A percentile compares a stretch with the other conserved stretches of the same genome.
These are phyloP conservation scores for Cyberlindnera samutprakarnensis DNA, from an alignment of 805 yeast species.

Conservation along the genomic window DNA sequence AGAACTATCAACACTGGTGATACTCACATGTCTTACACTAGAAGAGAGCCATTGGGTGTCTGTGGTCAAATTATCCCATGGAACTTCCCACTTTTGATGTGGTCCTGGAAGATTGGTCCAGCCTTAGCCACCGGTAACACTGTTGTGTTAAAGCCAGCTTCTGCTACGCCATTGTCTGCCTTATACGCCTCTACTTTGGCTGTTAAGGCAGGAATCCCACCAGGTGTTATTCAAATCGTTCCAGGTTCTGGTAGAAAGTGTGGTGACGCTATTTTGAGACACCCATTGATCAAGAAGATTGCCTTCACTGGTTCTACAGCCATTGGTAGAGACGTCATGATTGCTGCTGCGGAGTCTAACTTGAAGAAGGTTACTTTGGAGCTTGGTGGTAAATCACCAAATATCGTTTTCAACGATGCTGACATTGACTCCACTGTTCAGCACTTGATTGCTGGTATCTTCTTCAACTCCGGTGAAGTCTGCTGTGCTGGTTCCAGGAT, in stretches of 20 bases:
- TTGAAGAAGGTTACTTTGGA: constrained; percentile 62
- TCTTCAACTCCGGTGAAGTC: constrained; percentile 65
- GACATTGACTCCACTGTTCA: constrained; percentile 39
- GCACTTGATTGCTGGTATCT: constrained; percentile 48
- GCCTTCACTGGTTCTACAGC: constrained; percentile 67
- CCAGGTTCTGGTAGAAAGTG: constrained; percentile 56
- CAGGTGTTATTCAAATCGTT: constrained; percentile 55
- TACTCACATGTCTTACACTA: constrained; percentile 44
- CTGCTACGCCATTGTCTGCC: constrained; percentile 61
- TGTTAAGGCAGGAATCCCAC: constrained; percentile 54
- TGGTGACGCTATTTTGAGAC: constrained; percentile 52
- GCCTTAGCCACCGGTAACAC: constrained; percentile 64
- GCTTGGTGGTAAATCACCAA: constrained; percentile 66
- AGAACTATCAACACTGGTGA: constrained; percentile 41
- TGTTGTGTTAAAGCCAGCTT: constrained; percentile 56
- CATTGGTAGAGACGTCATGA: constrained; percentile 55
- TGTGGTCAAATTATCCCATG: constrained; percentile 69
- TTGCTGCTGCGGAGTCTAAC: constrained; percentile 50
- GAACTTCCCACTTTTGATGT: constrained; percentile 66
- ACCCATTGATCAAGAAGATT: constrained; percentile 51
- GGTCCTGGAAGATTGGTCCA: constrained; percentile 64
- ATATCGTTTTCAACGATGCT: constrained; percentile 56
- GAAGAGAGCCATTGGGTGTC: constrained; percentile 61
- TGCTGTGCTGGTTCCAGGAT: constrained; percentile 66
- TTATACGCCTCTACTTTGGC: constrained; percentile 45